Percentiles rank a stretch among this genome's conserved stretches.
Evolutionary conservation across 2,329 filamentous ascomycete species (phyloP).

Genomic region (Epichloe typhina): DNA sequence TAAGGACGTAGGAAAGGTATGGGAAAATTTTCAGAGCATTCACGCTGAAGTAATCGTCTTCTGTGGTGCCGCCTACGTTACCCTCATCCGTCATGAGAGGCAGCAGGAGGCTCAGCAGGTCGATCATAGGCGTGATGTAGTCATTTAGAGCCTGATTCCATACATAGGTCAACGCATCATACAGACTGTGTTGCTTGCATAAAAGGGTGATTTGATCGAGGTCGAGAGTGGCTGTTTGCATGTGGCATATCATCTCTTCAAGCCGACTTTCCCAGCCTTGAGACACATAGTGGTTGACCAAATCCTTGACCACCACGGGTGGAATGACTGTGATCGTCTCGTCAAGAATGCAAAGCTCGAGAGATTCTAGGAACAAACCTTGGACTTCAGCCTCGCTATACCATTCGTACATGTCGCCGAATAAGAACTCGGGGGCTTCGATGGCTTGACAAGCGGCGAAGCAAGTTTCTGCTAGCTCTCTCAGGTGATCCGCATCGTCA

Average conservation of each 20-base stretch:
- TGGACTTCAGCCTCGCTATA: constrained; percentile 67
- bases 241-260: constrained; percentile 88
- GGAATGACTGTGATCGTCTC: constrained; percentile 62
- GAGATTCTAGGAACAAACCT: constrained; percentile 70
- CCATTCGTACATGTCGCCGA: constrained; percentile 80
- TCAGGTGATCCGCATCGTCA: constrained; percentile 47
- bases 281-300: constrained; percentile 69
- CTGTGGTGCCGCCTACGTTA: constrained; percentile 38
- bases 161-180: constrained; percentile 90
- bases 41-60: constrained; percentile 48
- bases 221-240: constrained; percentile 83
- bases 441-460: constrained; percentile 74
- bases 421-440: constrained; percentile 67
- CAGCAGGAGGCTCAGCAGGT: constrained; percentile 59
- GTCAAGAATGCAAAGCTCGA: constrained; percentile 81
- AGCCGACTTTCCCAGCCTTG: constrained; percentile 64
- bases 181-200: constrained; percentile 84
- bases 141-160: constrained; percentile 88
- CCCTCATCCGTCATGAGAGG: constrained; percentile 45
- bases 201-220: constrained; percentile 83
- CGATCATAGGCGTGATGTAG: constrained; percentile 80
- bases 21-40: constrained; percentile 87
- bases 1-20: constrained; percentile 84
- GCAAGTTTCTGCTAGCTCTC: constrained; percentile 68
- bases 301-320: constrained; percentile 70